phyloP scores from a whole-genome alignment of 768 basidiomycete genomes.

The Exidia glandulosa region DNA sequence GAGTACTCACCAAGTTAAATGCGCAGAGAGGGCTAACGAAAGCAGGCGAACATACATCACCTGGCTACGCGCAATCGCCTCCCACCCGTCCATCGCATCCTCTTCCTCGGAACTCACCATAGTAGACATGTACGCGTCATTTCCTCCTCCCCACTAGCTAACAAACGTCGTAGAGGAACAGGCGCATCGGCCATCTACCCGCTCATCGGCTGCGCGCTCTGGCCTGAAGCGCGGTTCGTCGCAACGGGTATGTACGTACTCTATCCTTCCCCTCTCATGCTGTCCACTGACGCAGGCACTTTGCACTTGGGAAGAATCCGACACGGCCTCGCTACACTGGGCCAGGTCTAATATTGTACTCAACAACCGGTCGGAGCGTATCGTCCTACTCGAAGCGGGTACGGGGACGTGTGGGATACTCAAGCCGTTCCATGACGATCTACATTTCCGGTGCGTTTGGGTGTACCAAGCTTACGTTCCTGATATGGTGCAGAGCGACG shows the following conservation, averaged over 20 bases:
- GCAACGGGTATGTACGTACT: slow-evolving; percentile 47
- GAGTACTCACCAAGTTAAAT: too few species aligned
- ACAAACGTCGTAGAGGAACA: slow-evolving; percentile 50
- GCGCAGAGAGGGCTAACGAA: too few species aligned
- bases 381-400: slow-evolving; percentile 30
- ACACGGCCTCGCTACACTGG: slow-evolving; percentile 42
- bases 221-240: slow-evolving; percentile 45
- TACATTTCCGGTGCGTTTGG: slow-evolving; percentile 1
- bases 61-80: slow-evolving; percentile 67
- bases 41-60: slow-evolving; percentile 76
- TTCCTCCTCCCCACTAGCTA: background rate
- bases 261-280: background rate
- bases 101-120: slow-evolving; percentile 4
- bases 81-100: slow-evolving; percentile 14
- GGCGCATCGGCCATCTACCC: slow-evolving; percentile 89
- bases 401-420: slow-evolving; percentile 1
- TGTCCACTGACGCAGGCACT: background rate
- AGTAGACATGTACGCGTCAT: slow-evolving; percentile 57
- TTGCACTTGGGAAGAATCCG: slow-evolving; percentile 41
- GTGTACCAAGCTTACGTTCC: background rate
- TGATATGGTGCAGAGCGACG: slow-evolving; percentile 35
- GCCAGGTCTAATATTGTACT: slow-evolving; percentile 46
- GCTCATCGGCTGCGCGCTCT: slow-evolving; percentile 49
- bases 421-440: background rate
- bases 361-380: slow-evolving; percentile 45